Conservation (phyloP, 2,329 filamentous ascomycete genomes). For the Verticillium nubilum region DNA sequence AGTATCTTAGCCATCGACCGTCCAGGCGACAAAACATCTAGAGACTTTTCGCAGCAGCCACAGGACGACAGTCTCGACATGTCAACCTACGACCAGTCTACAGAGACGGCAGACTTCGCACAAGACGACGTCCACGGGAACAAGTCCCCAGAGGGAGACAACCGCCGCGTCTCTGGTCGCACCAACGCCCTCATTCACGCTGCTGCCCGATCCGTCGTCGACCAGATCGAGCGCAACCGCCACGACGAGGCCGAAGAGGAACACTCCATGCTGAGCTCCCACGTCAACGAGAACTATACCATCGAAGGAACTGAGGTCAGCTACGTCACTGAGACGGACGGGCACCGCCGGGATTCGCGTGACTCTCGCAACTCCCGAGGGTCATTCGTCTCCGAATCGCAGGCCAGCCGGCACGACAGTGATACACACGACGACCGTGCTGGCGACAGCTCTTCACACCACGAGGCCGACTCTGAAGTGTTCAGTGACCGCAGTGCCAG, state of each 20-base stretch:
- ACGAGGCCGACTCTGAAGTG: slow-evolving; percentile 49
- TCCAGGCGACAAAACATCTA: background rate
- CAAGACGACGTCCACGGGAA: background rate
- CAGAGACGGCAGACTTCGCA: background rate
- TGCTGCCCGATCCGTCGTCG: slow-evolving; percentile 45
- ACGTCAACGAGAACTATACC: slow-evolving; percentile 21
- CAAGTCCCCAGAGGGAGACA: background rate
- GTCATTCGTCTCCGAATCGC: slow-evolving; percentile 5
- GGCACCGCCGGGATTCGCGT: background rate
- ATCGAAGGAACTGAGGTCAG: slow-evolving; percentile 19
- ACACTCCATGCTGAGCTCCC: slow-evolving; percentile 24
- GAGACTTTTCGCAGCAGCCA: background rate
- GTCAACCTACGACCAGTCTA: slow-evolving; percentile 4
- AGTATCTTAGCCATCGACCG: background rate
- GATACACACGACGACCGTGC: slow-evolving; percentile 19
- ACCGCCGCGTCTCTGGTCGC: slow-evolving; percentile 31
- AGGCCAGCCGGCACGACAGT: slow-evolving; percentile 3
- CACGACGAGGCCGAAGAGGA: slow-evolving; percentile 7
- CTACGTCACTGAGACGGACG: slow-evolving; percentile 19
- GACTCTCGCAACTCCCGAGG: background rate
- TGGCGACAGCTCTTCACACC: slow-evolving; percentile 43
- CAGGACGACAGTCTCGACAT: slow-evolving; percentile 3
- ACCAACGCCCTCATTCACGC: slow-evolving; percentile 50
- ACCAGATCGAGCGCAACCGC: slow-evolving; percentile 34
- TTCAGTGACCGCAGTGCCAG: slow-evolving; percentile 54